A percentile compares a stretch with the other conserved stretches of the same genome.
Evolutionary conservation across 1,284 basidiomycete species (phyloP).

Genomic region (Cryptococcus sp.): DNA sequence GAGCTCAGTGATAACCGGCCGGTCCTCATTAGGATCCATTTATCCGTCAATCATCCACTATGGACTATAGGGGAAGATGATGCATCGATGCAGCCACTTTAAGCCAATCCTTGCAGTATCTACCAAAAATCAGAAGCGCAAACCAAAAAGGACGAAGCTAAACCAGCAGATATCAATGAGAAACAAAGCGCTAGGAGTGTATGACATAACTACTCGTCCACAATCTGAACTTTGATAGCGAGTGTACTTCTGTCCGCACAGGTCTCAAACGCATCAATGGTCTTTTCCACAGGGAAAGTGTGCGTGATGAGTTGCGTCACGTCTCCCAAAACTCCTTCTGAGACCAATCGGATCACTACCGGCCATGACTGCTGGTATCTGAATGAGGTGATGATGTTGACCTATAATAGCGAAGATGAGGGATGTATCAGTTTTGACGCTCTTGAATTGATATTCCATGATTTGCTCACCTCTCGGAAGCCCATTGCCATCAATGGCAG

Average conservation of each 20-base stretch:
- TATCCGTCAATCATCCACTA: too few species aligned
- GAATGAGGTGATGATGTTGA: conserved; percentile 45
- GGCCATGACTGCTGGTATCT: conserved; percentile 50
- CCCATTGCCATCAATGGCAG: conserved; percentile 40
- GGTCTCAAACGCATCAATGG: conserved; percentile 51
- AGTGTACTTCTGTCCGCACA: conserved; percentile 45
- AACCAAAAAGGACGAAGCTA: too few species aligned
- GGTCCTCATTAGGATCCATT: too few species aligned
- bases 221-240: conserved; percentile 50
- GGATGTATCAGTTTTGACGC: too few species aligned
- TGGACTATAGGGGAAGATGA: too few species aligned
- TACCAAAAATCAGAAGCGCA: too few species aligned
- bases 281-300: conserved; percentile 48
- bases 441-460: background rate
- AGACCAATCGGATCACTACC: conserved; percentile 48
- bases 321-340: conserved; percentile 48
- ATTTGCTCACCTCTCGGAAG: conserved; percentile 26
- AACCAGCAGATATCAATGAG: too few species aligned
- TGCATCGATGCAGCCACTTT: too few species aligned
- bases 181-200: too few species aligned
- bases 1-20: too few species aligned
- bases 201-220: background rate
- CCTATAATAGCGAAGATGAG: conserved; percentile 4
- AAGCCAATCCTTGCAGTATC: too few species aligned
- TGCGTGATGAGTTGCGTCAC: conserved; percentile 51